Conservation (phyloP, 2,329 filamentous ascomycete genomes). For the Ophiostoma piceae region DNA sequence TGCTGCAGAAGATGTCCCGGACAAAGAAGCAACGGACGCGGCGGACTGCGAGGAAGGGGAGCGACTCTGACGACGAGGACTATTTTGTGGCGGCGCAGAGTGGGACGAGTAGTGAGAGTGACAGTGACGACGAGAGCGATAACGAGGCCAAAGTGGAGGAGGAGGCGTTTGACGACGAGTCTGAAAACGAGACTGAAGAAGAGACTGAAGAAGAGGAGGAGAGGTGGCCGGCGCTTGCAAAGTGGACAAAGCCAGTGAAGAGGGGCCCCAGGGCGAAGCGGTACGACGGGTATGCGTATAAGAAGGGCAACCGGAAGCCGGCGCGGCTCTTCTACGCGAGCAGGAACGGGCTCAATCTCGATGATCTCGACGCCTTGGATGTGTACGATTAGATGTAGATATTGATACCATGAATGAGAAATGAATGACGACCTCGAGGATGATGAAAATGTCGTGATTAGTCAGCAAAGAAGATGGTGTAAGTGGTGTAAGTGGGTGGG, state of each 20-base stretch:
- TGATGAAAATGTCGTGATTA: background rate
- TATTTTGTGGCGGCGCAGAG: no score
- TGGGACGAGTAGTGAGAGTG: background rate
- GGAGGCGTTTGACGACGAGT: background rate
- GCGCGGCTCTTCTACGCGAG: background rate
- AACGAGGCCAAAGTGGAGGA: background rate
- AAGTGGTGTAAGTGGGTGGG: constrained; percentile 7
- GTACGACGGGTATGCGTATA: background rate
- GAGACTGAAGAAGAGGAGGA: background rate
- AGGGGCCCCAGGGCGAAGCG: background rate
- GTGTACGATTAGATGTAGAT: background rate
- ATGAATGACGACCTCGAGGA: background rate
- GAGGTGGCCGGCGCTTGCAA: background rate
- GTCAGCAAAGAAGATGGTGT: background rate
- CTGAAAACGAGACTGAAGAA: background rate
- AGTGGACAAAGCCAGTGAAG: background rate
- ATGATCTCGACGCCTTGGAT: no score
- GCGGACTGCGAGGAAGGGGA: background rate
- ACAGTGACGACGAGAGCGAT: background rate
- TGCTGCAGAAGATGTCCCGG: background rate
- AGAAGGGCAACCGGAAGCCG: constrained; percentile 8
- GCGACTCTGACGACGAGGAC: background rate
- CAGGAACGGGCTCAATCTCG: background rate
- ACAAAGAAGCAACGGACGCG: background rate
- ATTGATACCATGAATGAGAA: background rate